Evolutionary conservation across 2,329 filamentous ascomycete species (phyloP), one percentile per base, ranked within the genome.

Genomic region (Aspergillus novofumigatus): DNA sequence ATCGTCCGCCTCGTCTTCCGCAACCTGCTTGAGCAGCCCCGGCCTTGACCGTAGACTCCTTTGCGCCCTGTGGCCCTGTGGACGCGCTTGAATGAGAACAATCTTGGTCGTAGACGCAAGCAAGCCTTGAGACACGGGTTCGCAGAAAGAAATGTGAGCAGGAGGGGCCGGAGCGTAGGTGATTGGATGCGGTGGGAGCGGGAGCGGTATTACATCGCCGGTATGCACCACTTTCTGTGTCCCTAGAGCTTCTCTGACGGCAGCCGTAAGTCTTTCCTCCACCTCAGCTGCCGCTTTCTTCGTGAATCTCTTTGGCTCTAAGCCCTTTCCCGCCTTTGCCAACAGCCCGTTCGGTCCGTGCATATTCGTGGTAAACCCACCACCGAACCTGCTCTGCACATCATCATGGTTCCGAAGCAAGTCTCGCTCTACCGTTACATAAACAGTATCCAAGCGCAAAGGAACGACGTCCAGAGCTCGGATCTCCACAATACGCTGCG

Each of bases 101-200:
- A 99, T 91, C 67, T 89, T 92, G 17, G 92, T 99, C 11, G 79
- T 83, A 0, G 90, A 82, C 8, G 87, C 82, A 49, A 99, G 72
- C 4, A 94, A 74, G 8, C 94, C 94, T 74, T 99, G 94, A 5
- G 90, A 86, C 17, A 97, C 92, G 8, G 94, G 94, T 72, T 99
- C 94, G 71, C 92, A 97, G n/a, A 95, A 85, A 50, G 90, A 86
- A 59, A 97, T 90, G 75, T 89, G 92, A 45, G 91, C 94, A 0
- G 92, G 91, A 45, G 91, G 90, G 14, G 91, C 85, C 25, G 90
- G 86, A 20, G 90, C 85, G 74, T 96, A 91, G 8, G 92, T 96
- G 61, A 96, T 88, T 11, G 92, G 89, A 73, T 97, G 92, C 2
- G 91, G 76, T 5, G 83, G 81, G n/a, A 86, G 85, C 8, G 89